Base-by-base conservation (phyloP, 192 early-diverging fungal genomes). In the Globomyces pollinis-pini region DNA sequence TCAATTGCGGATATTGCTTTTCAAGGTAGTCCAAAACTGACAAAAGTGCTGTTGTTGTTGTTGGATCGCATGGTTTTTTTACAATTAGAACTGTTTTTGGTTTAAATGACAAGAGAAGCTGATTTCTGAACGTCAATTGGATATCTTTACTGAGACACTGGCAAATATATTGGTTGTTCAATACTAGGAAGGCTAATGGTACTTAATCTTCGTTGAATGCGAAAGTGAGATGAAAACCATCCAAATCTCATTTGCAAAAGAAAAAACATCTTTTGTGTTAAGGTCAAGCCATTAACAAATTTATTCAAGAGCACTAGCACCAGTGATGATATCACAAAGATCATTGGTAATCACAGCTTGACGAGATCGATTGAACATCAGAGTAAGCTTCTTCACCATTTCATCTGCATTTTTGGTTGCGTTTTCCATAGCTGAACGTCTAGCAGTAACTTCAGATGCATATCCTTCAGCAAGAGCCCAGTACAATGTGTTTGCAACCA, bases 321-420 rank as follows among this genome's bases (percentile, higher is more conserved):
- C 93, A 64, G 89, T 91, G 75, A 96, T 96, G 83, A 96, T 96
- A 74, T 96, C 91, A 65, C 91, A 84, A 59, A 98, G 85, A 73
- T 98, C 95, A 82, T 94, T 96, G 69, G 95, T 98, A 76, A 98
- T 98, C 62, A 84, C 81, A 53, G 95, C 93, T 75, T 98, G 95
- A 76, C 93, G 91, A 68, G 89, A 86, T 64, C 93, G 88, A 85
- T 98, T 96, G 86, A 91, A 98, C 62, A 86, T 86, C 70, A 98
- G 79, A 49, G 93, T 95, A 49, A 98, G 80, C 70, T 88, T 94
- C 71, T 86, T 78, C 80, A 98, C 92, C 85, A 98, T 95, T 60
- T 98, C 93, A 70, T 87, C 89, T 55, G 94, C 96, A 78, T 99
- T 99, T 85, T 97, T 93, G 75, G 94, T 97, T 33, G 96, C 94